Percentiles rank a stretch among this genome's conserved stretches.
Conservation (phyloP, 305 asterid species). For the Fraxinus angustifolia region DNA sequence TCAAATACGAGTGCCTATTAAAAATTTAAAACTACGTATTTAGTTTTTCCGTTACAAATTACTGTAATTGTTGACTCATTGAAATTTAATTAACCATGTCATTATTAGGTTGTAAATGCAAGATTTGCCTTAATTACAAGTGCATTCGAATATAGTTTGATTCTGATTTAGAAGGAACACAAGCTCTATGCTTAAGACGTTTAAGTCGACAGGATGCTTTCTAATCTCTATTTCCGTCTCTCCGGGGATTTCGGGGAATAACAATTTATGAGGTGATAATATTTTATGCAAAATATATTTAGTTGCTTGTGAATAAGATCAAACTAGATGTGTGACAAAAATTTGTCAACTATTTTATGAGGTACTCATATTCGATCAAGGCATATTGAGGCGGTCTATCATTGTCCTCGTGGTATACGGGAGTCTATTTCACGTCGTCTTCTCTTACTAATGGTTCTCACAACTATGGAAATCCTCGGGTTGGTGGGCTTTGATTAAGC, state of each 20-base stretch:
- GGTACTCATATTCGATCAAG: background rate
- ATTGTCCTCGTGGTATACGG: background rate
- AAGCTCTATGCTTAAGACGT: too few species aligned
- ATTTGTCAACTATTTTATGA: background rate
- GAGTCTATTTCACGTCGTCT: background rate
- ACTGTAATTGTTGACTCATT: background rate
- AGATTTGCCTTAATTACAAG: background rate
- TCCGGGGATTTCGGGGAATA: background rate
- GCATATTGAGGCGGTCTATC: background rate
- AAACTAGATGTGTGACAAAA: too few species aligned
- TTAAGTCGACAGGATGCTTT: background rate
- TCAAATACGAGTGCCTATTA: background rate
- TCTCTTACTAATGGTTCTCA: background rate
- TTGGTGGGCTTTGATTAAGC: background rate
- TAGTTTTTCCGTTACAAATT: too few species aligned
- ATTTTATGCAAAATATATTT: too few species aligned
- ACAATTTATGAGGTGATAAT: background rate
- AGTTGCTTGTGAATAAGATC: background rate
- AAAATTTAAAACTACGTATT: background rate
- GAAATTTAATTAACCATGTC: background rate
- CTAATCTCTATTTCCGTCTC: background rate
- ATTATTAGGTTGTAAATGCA: background rate
- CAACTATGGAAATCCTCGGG: background rate
- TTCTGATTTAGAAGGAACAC: background rate
- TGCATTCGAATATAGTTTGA: background rate